A percentile compares a stretch with the other conserved stretches of the same genome.
Conservation (phyloP, 1,284 basidiomycete species). For the Trichosporon asahii region DNA sequence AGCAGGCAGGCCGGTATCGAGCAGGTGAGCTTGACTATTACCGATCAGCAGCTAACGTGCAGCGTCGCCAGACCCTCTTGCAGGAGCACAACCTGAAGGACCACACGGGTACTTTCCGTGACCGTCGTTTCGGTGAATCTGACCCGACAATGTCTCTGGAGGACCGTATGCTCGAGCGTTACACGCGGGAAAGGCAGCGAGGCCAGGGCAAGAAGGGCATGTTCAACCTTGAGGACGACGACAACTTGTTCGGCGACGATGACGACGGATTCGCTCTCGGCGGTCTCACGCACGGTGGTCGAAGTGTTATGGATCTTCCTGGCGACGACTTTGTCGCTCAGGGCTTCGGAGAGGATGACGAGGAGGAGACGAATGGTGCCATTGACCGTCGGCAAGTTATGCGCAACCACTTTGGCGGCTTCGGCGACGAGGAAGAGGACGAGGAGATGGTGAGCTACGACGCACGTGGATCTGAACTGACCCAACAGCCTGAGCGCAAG, state of each 20-base stretch:
- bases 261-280: slow-evolving; percentile 45
- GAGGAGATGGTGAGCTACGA: slow-evolving; percentile 48
- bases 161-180: slow-evolving; percentile 95
- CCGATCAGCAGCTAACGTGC: background rate
- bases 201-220: slow-evolving; percentile 67
- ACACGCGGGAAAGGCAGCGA: slow-evolving; percentile 74
- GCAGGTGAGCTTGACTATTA: slow-evolving; percentile 60
- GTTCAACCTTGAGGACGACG: slow-evolving; percentile 72
- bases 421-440: slow-evolving; percentile 61
- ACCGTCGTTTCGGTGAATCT: slow-evolving; percentile 94
- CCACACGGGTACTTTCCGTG: slow-evolving; percentile 82
- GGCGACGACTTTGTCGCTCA: slow-evolving; percentile 79
- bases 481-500: slow-evolving; percentile 56
- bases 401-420: slow-evolving; percentile 79
- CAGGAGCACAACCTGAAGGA: slow-evolving; percentile 73
- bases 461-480: background rate
- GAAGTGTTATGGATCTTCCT: slow-evolving; percentile 65
- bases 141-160: slow-evolving; percentile 86
- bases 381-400: slow-evolving; percentile 66
- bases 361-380: slow-evolving; percentile 64
- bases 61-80: slow-evolving; percentile 82
- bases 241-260: slow-evolving; percentile 65
- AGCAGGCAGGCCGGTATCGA: slow-evolving; percentile 87
- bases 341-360: slow-evolving; percentile 69
- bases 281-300: slow-evolving; percentile 85